Evolutionary conservation across 768 basidiomycete genomes (phyloP), one percentile per base, ranked within the genome.

Genomic region (Pisolithus orientalis): DNA sequence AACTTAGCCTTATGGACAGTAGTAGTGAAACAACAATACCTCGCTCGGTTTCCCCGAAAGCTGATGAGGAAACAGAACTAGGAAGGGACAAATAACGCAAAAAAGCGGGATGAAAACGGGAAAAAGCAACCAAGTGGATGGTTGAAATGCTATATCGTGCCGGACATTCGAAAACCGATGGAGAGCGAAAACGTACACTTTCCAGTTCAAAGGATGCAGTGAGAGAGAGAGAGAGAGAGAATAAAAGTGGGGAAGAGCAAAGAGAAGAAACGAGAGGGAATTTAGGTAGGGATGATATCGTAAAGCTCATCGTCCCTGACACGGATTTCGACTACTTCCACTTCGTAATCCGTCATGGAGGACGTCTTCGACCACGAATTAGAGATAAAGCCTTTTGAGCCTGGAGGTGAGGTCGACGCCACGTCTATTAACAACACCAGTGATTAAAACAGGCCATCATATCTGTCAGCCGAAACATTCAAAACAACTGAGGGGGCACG

Each of bases 271-370:
- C 10, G 31, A 4, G 34, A 24, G 27, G 6, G 25, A 39, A 11
- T 13, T 9, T 37, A 7, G 52, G 50, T 39, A 34, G 84, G 89
- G 65, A 91, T 87, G 64, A 91, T 85, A 53, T 82, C 79, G 65
- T 83, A 79, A 47, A 90, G 71, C 60, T 92, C 90, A 47, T 80
- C 85, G 61, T 89, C 89, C 56, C 79, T 75, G 54, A 92, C 87
- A 53, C 89, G 78, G 66, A 92, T 93, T 72, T 90, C 87, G 59
- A 88, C 90, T 37, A 91, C 89, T 67, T 92, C 89, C 54, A 91
- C 83, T 64, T 90, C 87, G 58, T 87, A 90, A 59, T 88, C 86
- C 55, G 78, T 80, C 57, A 87, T 68, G 50, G 79, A 79, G 43
- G 82, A 80, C 65, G 80, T 80, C 45, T 78, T 79, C 47, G 86